phyloP scores from a whole-genome alignment of 768 basidiomycete genomes.

The Rhodotorula taiwanensis region DNA sequence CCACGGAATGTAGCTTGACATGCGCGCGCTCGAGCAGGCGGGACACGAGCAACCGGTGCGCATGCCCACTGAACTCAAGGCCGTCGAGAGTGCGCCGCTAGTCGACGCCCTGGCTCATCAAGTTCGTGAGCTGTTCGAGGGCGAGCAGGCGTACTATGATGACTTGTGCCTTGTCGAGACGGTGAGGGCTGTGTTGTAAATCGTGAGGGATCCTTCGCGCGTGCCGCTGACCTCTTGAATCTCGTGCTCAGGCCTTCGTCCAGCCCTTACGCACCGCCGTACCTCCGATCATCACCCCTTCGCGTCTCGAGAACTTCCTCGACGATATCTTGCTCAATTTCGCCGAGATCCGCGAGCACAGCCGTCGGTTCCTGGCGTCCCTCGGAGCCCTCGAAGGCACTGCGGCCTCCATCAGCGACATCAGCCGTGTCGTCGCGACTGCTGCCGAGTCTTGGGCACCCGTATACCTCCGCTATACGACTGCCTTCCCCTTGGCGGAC shows the following conservation, averaged over 20 bases:
- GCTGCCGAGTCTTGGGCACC: constrained; percentile 80
- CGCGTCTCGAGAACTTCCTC: constrained; percentile 68
- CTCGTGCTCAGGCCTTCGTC: constrained; percentile 59
- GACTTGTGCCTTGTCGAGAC: constrained; percentile 78
- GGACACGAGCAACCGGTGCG: too few relatives aligned
- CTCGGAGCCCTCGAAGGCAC: constrained; percentile 82
- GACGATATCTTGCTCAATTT: constrained; percentile 87
- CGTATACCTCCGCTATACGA: constrained; percentile 69
- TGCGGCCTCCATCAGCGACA: constrained; percentile 67
- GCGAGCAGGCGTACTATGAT: constrained; percentile 81
- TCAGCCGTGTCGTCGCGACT: constrained; percentile 82
- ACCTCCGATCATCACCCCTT: constrained; percentile 62
- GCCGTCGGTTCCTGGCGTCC: constrained; percentile 71
- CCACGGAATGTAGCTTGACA: too few relatives aligned
- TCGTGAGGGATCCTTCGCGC: neutral
- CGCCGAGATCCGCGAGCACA: constrained; percentile 75
- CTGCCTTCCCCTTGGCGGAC: constrained; percentile 61
- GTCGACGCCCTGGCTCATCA: constrained; percentile 41
- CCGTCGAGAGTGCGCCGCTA: too few relatives aligned
- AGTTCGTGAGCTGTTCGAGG: constrained; percentile 78
- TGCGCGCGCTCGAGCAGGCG: too few relatives aligned
- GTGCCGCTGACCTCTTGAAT: neutral
- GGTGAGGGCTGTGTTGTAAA: constrained; percentile 45
- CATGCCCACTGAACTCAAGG: too few relatives aligned
- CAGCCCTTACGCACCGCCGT: constrained; percentile 63